These are phyloP conservation scores for Wickerhamomyces bovis DNA, from an alignment of 805 yeast genomes.

Conservation along the genomic window DNA sequence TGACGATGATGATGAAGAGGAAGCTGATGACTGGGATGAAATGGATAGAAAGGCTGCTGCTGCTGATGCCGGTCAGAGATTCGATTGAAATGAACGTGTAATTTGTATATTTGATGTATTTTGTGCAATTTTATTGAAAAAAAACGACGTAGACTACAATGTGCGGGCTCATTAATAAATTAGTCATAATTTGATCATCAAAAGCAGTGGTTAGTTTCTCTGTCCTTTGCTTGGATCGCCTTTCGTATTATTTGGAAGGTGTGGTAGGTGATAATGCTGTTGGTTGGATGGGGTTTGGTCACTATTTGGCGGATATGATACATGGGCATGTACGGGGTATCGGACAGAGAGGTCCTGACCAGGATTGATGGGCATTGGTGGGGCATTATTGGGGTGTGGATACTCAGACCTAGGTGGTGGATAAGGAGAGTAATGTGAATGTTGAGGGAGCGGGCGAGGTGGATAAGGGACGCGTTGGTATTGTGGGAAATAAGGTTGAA, in stretches of 20 bases:
- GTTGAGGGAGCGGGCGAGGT: background rate
- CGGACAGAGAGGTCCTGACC: background rate
- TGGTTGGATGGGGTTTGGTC: background rate
- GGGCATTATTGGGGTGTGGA: background rate
- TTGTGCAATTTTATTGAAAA: too few relatives aligned
- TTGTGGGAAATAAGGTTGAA: background rate
- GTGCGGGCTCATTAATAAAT: too few relatives aligned
- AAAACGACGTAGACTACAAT: background rate
- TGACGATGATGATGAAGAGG: conserved; percentile 35
- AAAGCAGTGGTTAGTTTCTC: background rate
- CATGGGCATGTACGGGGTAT: background rate
- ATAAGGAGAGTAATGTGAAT: background rate
- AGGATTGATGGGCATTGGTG: background rate
- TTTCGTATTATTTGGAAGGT: background rate
- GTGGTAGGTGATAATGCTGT: background rate
- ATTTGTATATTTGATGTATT: conserved; percentile 1
- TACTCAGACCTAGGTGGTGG: background rate
- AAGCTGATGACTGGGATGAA: conserved; percentile 31
- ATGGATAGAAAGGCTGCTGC: conserved; percentile 23
- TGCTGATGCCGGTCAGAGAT: conserved; percentile 26
- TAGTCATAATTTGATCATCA: background rate
- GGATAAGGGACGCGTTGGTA: background rate
- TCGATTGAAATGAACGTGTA: background rate
- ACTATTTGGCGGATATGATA: background rate
- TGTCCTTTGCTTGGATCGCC: background rate